phyloP scores from a whole-genome alignment of 208 protist genomes.

The Acanthamoeba culbertsoni region DNA sequence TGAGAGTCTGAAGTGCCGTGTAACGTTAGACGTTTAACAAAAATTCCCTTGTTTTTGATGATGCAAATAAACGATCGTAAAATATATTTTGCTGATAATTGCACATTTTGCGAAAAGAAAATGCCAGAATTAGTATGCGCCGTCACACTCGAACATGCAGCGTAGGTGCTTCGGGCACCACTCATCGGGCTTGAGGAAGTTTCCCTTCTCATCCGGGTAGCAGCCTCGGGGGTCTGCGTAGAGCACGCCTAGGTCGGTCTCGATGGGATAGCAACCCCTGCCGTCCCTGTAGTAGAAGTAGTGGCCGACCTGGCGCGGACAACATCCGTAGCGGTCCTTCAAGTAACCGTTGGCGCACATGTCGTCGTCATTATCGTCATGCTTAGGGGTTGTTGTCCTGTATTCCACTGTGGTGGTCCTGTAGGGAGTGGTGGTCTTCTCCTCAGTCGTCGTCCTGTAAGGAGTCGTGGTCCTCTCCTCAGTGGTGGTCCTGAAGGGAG shows the following conservation, averaged over 20 bases:
- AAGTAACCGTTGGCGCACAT: not conserved
- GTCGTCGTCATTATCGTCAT: not conserved
- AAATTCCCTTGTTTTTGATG: too few species aligned
- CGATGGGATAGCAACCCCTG: not conserved
- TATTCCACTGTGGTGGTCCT: not conserved
- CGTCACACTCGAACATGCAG: not conserved
- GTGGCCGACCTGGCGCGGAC: not conserved
- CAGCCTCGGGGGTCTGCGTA: not conserved
- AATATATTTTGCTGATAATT: too few species aligned
- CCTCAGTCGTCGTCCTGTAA: not conserved
- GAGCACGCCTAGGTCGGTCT: not conserved
- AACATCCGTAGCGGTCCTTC: not conserved
- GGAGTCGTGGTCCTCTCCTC: not conserved
- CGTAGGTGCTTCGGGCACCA: not conserved
- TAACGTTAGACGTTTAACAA: too few species aligned
- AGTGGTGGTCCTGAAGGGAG: not conserved
- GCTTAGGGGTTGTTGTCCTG: not conserved
- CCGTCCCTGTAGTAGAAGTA: not conserved
- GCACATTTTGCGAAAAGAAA: too few species aligned
- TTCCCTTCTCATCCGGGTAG: not conserved
- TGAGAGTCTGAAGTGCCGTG: too few species aligned
- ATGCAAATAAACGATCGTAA: too few species aligned
- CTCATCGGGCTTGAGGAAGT: not conserved
- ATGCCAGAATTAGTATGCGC: not conserved
- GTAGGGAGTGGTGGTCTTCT: not conserved